Evolutionary conservation across 306 rosid genomes (phyloP), one percentile per base, ranked within the genome.

Genomic region (Parietaria judaica): DNA sequence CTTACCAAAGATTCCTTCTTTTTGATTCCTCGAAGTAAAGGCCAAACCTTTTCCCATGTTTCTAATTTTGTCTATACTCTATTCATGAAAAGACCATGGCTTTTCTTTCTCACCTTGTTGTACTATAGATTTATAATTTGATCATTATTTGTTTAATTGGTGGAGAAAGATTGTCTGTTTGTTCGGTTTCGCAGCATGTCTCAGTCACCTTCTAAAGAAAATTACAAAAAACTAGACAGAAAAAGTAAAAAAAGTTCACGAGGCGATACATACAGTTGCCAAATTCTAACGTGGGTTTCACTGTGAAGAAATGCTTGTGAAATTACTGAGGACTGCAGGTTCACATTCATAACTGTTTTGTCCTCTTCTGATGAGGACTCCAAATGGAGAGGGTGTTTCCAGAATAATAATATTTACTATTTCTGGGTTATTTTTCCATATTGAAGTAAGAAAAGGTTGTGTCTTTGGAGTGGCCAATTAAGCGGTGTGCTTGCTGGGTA

Each of bases 121-220:
- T 23, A 23, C 31, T 23, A 23, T 3, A 46, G 50, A 8, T 46
- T 46, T 46, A n/a, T 11, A 1, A 9, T 2, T 49, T 49, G 53
- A 49, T 49, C 15, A 64, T 63, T 44, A 7, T 6, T 17, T 14
- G 23, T 54, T 9, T 41, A 36, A 46, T 12, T 66, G n/a, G n/a
- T n/a, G n/a, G n/a, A 39, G 10, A 49, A 34, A 8, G n/a, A 34
- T 49, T 56, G 17, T 66, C 52, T 41, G 7, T 44, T 61, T 68
- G 51, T 59, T 66, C 58, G 64, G 48, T 49, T 75, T 69, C 60
- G 54, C 63, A 57, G 59, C 45, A 17, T 10, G 64, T 59, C 56
- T 36, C 37, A 17, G 45, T 63, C 62, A 43, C 13, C 54, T 65
- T 58, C 61, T 45, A 16, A 46, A 35, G 44, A 14, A 58, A 36